Evolutionary conservation across 192 early-diverging fungal genomes (phyloP), one percentile per base, ranked within the genome.

Genomic region (Umbelopsis vinacea): DNA sequence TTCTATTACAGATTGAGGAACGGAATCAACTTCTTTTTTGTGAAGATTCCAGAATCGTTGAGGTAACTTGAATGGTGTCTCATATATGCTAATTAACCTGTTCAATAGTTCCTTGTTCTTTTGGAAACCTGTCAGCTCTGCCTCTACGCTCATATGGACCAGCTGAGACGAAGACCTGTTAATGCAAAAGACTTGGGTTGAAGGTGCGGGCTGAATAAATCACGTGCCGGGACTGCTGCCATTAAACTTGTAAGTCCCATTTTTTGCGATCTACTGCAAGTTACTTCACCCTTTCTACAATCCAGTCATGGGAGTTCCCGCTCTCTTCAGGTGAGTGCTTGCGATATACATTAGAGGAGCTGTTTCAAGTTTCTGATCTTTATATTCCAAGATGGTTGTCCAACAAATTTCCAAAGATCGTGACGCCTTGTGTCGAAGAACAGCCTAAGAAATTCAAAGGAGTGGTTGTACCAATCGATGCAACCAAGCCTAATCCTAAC

Each of bases 401-500:
- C 9, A 85, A 86, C 74, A 92, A 92, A 82, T 94, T 92, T 71
- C 88, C 89, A 52, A 90, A 90, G 80, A 88, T 92, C 37, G 84
- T 87, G 22, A 84, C 80, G 46, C 73, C 81, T 54, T 93, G 93
- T 3, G 78, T 89, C 24, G 96, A 97, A 71, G 94, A 97, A 54
- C 76, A 85, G 23, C 81, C 89, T 15, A 74, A 78, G 40, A 82
- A 82, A 40, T 71, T 95, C 70, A 90, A 97, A 72, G 96, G 93
- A 23, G 74, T 90, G 6, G 77, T 80, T 21, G 82, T 97, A 6
- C 94, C 95, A 8, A 91, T 97, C 17, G 96, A 99, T 77, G 86
- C 89, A 26, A 91, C 92, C 19, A 85, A 91, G 68, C 92, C 93
- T 22, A 97, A 97, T 79, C 97, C 95, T 5, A 99, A 97, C 73